Percentiles rank a stretch among this genome's conserved stretches.
phyloP scores from a whole-genome alignment of 2,329 filamentous ascomycete genomes.

The Venturia nashicola region DNA sequence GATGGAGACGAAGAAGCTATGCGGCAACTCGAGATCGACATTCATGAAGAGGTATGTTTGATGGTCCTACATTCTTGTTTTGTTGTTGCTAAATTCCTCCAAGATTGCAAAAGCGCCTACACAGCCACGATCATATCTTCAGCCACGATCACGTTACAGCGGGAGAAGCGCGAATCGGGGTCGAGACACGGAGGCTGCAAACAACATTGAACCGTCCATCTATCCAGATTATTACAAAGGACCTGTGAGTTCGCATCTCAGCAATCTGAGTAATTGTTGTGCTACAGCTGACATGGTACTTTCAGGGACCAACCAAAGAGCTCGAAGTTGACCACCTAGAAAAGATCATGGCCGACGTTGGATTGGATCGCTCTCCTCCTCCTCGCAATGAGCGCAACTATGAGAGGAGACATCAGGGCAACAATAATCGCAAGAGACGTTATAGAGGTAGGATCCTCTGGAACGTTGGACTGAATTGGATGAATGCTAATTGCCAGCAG shows the following conservation, averaged over 20 bases:
- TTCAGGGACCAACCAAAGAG: neutral
- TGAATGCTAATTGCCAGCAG: neutral
- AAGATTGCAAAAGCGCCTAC: neutral
- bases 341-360: conserved; percentile 4
- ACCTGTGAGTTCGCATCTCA: neutral
- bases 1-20: neutral
- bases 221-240: conserved; percentile 5
- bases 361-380: neutral
- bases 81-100: neutral
- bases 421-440: conserved; percentile 3
- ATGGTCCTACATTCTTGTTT: neutral
- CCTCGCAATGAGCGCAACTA: neutral
- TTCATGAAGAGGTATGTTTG: neutral
- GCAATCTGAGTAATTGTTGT: neutral
- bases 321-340: neutral
- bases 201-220: conserved; percentile 34
- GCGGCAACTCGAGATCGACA: neutral
- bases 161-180: neutral
- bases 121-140: conserved; percentile 15
- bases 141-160: neutral
- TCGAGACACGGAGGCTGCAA: conserved; percentile 8
- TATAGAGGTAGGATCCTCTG: neutral
- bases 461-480: neutral
- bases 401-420: neutral
- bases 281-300: neutral